These are phyloP conservation scores for Mycena latifolia DNA, from an alignment of 768 basidiomycete species.

Conservation along the genomic window DNA sequence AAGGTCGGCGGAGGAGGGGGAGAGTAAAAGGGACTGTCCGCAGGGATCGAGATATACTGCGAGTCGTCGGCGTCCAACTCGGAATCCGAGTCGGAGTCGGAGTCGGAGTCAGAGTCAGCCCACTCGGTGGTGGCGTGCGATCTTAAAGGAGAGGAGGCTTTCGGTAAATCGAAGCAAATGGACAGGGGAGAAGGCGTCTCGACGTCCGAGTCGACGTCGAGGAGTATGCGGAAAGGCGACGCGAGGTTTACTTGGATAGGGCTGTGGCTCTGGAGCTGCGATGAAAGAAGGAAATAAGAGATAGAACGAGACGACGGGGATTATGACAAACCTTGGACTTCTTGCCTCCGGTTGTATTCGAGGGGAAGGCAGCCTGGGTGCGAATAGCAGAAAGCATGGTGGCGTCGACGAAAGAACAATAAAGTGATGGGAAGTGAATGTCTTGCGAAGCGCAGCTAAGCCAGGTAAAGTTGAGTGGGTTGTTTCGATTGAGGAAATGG, in stretches of 20 bases:
- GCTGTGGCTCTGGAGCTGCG: slow-evolving; percentile 5
- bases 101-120: slow-evolving; percentile 32
- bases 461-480: slow-evolving; percentile 4
- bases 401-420: slow-evolving; percentile 22
- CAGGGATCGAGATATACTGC: slow-evolving; percentile 28
- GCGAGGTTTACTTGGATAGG: slow-evolving; percentile 28
- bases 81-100: slow-evolving; percentile 19
- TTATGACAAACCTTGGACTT: slow-evolving; percentile 20
- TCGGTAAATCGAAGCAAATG: slow-evolving; percentile 26
- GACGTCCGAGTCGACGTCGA: slow-evolving; percentile 28
- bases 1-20: slow-evolving; percentile 22
- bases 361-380: slow-evolving; percentile 6
- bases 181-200: slow-evolving; percentile 29
- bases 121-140: slow-evolving; percentile 13
- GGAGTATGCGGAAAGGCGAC: slow-evolving; percentile 10
- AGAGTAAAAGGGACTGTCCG: slow-evolving; percentile 27
- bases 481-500: not conserved
- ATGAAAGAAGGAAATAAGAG: not conserved
- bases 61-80: slow-evolving; percentile 13
- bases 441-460: slow-evolving; percentile 34
- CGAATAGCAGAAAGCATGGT: slow-evolving; percentile 23
- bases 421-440: slow-evolving; percentile 9
- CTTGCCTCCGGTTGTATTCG: not conserved
- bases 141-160: slow-evolving; percentile 17
- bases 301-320: not conserved